Evolutionary conservation across 306 rosid species (phyloP).

Genomic region (Quercus ilex): DNA sequence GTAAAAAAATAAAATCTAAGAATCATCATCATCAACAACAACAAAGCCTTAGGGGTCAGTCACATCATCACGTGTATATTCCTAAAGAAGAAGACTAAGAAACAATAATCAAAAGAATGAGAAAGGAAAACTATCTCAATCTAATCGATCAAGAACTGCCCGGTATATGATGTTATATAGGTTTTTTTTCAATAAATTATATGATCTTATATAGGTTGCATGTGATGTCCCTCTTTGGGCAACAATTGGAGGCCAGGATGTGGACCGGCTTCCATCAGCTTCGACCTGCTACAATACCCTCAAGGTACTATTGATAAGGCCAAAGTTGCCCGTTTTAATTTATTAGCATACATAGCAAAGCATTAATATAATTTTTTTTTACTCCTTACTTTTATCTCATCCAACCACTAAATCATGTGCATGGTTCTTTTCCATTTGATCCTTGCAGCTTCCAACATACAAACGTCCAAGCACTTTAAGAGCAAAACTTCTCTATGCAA

Average conservation of each 20-base stretch:
- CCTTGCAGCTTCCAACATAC: slow-evolving; percentile 90
- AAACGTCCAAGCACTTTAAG: slow-evolving; percentile 84
- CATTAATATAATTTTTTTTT: slow-evolving; percentile 4
- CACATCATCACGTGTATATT: no score
- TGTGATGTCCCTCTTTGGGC: slow-evolving; percentile 92
- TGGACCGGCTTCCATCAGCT: slow-evolving; percentile 98
- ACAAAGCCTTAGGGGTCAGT: no score
- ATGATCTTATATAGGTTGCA: slow-evolving; percentile 55
- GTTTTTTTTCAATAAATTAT: slow-evolving; percentile 18
- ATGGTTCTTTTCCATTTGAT: slow-evolving; percentile 7
- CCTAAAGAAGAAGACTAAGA: not conserved
- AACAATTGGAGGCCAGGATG: slow-evolving; percentile 89
- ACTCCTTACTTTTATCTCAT: slow-evolving; percentile 9
- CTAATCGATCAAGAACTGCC: not conserved
- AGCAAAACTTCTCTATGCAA: slow-evolving; percentile 84
- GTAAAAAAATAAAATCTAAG: not conserved
- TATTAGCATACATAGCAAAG: not conserved
- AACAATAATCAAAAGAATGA: not conserved
- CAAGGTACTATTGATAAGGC: slow-evolving; percentile 50
- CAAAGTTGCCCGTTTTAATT: slow-evolving; percentile 7
- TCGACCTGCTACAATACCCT: slow-evolving; percentile 97
- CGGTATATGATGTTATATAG: slow-evolving; percentile 33
- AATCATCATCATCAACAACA: no score
- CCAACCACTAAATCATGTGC: slow-evolving; percentile 16
- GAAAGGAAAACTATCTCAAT: slow-evolving; percentile 9